Base-by-base conservation (phyloP, 106 monocot species). In the Chionographis japonica region DNA sequence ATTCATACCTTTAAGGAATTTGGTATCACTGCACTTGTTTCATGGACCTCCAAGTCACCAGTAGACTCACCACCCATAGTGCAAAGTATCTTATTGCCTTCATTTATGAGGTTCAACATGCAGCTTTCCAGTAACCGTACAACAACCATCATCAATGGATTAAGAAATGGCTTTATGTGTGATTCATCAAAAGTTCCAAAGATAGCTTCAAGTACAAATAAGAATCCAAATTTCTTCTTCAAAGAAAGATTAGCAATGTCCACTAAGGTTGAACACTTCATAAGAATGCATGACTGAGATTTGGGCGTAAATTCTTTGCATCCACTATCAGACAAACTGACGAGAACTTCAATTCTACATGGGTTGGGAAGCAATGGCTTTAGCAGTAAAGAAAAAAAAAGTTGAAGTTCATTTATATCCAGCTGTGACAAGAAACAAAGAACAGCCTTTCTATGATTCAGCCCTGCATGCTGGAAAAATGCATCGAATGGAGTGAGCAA, bases 361-460 rank as follows among this genome's bases (percentile, higher is more conserved):
- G 38, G 8, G 43, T 42, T 68, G 55, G 53, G 52, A 75, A 90
- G 63, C 40, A 98, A 75, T n/a, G 85, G 87, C 76, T 85, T 87
- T 15, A 98, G 56, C 40, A 92, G 67, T 61, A 90, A 73, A 16
- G 65, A 74, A 54, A 87, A 98, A 64, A 98, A 92, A 4, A 92
- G 77, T 37, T 83, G 68, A 76, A 98, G 92, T 54, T 98, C 92
- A 20, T 63, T 42, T 37, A 82, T 77, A 61, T 90, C 92, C 68
- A 98, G 89, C 66, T 92, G 85, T 35, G 85, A 58, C 56, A 98
- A 70, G 70, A 87, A 98, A 69, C 76, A 80, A 66, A 98, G 85
- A 62, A 98, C 56, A 11, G 89, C 90, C 68, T 79, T 84, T 69
- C 97, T 77, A 65, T 84, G 81, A 74, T 71, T 80, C 46, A 87